Percentiles rank a stretch among this genome's conserved stretches.
These are phyloP conservation scores for Venturia effusa DNA, from an alignment of 2,329 filamentous ascomycete species.

Conservation along the genomic window DNA sequence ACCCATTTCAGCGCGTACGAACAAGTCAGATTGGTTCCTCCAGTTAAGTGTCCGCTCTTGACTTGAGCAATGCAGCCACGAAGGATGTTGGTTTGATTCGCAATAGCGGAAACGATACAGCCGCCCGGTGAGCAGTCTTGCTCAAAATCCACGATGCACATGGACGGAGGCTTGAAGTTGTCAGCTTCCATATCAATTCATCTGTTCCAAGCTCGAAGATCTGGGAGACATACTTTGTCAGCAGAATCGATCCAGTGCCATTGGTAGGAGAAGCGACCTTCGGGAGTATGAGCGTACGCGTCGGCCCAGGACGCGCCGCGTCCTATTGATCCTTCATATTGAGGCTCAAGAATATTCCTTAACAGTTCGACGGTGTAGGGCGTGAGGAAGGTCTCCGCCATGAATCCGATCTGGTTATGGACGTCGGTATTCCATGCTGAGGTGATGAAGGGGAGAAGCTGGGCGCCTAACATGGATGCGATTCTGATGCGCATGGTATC, in stretches of 20 bases:
- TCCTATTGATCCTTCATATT: conserved; percentile 36
- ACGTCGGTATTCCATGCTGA: conserved; percentile 42
- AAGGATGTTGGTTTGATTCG: conserved; percentile 32
- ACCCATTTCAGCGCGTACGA: conserved; percentile 34
- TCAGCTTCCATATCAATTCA: neutral
- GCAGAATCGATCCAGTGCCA: conserved; percentile 39
- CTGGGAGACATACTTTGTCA: neutral
- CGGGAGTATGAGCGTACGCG: conserved; percentile 37
- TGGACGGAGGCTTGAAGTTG: conserved; percentile 17
- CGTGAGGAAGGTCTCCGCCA: conserved; percentile 39
- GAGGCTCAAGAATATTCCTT: conserved; percentile 26
- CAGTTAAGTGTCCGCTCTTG: conserved; percentile 17
- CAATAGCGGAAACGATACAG: conserved; percentile 43
- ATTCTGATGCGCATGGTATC: neutral
- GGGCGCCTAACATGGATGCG: neutral
- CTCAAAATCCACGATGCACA: conserved; percentile 26
- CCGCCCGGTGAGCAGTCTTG: conserved; percentile 37
- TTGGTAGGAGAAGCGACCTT: conserved; percentile 36
- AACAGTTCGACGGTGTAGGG: conserved; percentile 30
- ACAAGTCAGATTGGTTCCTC: conserved; percentile 25
- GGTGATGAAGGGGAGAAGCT: conserved; percentile 6
- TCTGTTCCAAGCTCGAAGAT: neutral
- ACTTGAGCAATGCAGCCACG: conserved; percentile 24
- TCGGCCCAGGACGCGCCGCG: conserved; percentile 45
- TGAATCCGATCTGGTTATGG: conserved; percentile 43